Base-by-base conservation (phyloP, 345 rosid genomes). In the Cardamine resedifolia region DNA sequence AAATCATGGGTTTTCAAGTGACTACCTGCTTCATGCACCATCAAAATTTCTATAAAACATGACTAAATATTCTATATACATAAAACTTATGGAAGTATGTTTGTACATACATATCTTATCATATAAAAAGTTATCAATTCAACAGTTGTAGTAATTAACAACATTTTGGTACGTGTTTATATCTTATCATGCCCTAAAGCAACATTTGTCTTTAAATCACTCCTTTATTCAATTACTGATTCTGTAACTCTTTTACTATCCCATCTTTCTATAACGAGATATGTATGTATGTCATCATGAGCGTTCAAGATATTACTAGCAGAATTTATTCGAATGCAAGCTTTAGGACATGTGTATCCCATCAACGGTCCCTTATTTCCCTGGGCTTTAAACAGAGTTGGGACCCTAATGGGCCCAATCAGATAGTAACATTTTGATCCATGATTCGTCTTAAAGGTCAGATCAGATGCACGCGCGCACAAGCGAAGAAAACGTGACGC, bases 1-100 rank as follows among this genome's bases (percentile, higher is more conserved):
- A 95, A 95, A 81, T 95, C 97, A 66, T 90, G 96, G 5, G 96
- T 95, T 72, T 83, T 81, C 48, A 88, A 84, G 79, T 73, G 75
- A 33, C 81, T 84, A 66, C 86, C 91, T 84, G 84, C 51, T 45
- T 47, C 38, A 78, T 9, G 19, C 66, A 51, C 30, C 10, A 70
- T 52, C 57, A 53, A 48, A 52, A 47, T 3, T 57, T 68, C 33
- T 58, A 59, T 24, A n/a, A 23, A 50, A 23, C 56, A 3, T 50
- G 11, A 12, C 4, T 16, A 39, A 4, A 39, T 39, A 16, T 41
- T 1, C 2, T 14, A 41, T 44, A 44, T 7, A 44, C 21, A 43
- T 43, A n/a, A 43, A 43, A 0, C 20, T 43, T 20, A n/a, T 43
- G 20, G 19, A 43, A n/a, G 9, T 43, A 43, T 5, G n/a, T 43